Percentiles rank a stretch among this genome's conserved stretches.
These are phyloP conservation scores for Colletotrichum agaves DNA, from an alignment of 2,329 filamentous ascomycete species.

Conservation along the genomic window DNA sequence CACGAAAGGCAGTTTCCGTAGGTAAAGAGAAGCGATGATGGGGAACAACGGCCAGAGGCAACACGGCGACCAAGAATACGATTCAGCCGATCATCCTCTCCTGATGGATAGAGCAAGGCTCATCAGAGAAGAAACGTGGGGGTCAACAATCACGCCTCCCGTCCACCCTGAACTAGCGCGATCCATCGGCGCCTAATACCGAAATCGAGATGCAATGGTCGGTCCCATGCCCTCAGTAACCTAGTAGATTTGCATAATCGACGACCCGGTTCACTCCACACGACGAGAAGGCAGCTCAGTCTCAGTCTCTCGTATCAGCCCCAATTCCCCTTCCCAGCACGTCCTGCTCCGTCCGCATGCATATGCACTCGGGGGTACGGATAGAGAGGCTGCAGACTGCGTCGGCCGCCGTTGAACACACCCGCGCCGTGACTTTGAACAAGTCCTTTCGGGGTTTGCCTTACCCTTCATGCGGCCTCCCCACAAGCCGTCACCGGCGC, in stretches of 20 bases:
- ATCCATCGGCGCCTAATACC: background rate
- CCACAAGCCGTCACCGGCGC: conserved; percentile 9
- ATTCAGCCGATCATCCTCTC: no score
- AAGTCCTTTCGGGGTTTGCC: background rate
- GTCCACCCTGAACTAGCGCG: background rate
- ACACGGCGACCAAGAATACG: no score
- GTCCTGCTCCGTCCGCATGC: background rate
- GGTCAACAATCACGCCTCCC: background rate
- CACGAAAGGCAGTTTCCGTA: no score
- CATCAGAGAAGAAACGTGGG: no score
- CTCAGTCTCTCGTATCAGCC: conserved; percentile 23
- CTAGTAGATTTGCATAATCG: conserved; percentile 18
- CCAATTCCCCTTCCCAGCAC: background rate
- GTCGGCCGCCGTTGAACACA: background rate
- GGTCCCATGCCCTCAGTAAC: conserved; percentile 21
- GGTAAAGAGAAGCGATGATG: no score
- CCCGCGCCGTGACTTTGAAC: background rate
- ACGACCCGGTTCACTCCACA: background rate
- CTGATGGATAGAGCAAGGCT: no score
- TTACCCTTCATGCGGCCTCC: background rate
- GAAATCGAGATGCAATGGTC: conserved; percentile 2
- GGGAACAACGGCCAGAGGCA: no score
- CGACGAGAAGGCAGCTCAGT: background rate
- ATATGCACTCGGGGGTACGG: background rate
- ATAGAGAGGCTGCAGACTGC: background rate